Conservation (phyloP, 2,329 filamentous ascomycete species). For the Claviceps pusilla region DNA sequence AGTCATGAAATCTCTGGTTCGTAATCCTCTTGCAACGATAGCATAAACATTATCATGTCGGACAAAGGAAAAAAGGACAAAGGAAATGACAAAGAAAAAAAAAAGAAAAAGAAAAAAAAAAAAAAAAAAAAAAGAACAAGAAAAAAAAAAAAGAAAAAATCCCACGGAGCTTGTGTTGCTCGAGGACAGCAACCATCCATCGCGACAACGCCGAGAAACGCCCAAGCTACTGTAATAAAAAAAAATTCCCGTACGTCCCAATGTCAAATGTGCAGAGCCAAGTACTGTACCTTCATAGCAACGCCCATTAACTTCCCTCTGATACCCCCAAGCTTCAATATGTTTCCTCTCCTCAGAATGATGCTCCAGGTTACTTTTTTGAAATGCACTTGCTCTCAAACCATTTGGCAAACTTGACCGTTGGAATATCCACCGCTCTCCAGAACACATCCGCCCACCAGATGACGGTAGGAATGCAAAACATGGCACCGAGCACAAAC, state of each 20-base stretch:
- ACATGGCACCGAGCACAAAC: conserved; percentile 29
- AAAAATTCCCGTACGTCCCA: neutral
- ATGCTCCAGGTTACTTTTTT: conserved; percentile 10
- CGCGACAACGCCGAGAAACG: neutral
- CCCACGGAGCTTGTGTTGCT: neutral
- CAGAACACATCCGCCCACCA: conserved; percentile 43
- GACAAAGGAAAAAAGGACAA: no score
- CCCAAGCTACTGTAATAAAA: neutral
- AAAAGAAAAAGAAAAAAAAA: neutral
- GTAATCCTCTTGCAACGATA: neutral
- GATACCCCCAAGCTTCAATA: neutral
- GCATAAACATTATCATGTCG: neutral
- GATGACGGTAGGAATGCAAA: conserved; percentile 36
- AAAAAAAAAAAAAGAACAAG: neutral
- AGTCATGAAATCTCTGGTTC: neutral
- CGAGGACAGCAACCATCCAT: neutral
- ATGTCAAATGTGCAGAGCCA: neutral
- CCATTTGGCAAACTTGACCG: conserved; percentile 42
- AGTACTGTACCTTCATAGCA: neutral
- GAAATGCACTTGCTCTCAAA: conserved; percentile 29
- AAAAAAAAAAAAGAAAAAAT: neutral
- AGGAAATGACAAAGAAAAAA: neutral
- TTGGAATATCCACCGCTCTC: conserved; percentile 38
- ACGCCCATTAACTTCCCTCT: neutral
- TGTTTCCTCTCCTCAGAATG: neutral